phyloP scores from a whole-genome alignment of 2,329 filamentous ascomycete species.

The Calonectria hawksworthii region DNA sequence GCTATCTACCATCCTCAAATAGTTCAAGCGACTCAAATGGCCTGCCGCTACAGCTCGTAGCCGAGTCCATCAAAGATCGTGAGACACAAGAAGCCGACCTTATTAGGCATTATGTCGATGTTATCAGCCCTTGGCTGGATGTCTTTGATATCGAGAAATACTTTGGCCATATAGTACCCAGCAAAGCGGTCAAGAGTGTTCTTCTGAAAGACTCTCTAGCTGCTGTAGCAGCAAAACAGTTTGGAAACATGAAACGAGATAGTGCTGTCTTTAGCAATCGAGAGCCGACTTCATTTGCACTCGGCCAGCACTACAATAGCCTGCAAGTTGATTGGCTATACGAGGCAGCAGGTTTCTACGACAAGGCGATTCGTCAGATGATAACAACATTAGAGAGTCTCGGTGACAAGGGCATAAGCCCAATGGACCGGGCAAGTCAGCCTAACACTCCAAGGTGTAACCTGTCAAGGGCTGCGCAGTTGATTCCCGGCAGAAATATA shows the following conservation, averaged over 20 bases:
- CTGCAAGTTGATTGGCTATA: conserved; percentile 8
- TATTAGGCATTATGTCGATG: conserved; percentile 5
- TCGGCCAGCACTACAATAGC: neutral
- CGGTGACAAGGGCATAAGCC: neutral
- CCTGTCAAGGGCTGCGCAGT: neutral
- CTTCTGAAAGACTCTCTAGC: conserved; percentile 8
- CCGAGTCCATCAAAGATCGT: conserved; percentile 4
- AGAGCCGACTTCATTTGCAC: neutral
- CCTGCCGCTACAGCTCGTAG: neutral
- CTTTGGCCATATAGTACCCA: conserved; percentile 9
- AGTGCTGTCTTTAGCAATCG: neutral
- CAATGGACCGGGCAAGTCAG: neutral
- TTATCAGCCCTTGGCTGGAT: conserved; percentile 10
- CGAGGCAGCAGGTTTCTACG: conserved; percentile 11
- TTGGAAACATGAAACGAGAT: neutral
- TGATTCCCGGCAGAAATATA: neutral
- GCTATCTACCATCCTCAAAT: neutral
- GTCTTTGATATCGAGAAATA: conserved; percentile 15
- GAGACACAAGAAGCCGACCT: neutral
- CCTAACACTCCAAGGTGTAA: neutral
- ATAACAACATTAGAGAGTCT: conserved; percentile 4
- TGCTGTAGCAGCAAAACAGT: conserved; percentile 12
- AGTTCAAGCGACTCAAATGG: neutral
- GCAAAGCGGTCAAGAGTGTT: neutral
- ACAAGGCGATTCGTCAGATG: conserved; percentile 15